phyloP scores from a whole-genome alignment of 2,329 filamentous ascomycete species.

The Fusarium musae region DNA sequence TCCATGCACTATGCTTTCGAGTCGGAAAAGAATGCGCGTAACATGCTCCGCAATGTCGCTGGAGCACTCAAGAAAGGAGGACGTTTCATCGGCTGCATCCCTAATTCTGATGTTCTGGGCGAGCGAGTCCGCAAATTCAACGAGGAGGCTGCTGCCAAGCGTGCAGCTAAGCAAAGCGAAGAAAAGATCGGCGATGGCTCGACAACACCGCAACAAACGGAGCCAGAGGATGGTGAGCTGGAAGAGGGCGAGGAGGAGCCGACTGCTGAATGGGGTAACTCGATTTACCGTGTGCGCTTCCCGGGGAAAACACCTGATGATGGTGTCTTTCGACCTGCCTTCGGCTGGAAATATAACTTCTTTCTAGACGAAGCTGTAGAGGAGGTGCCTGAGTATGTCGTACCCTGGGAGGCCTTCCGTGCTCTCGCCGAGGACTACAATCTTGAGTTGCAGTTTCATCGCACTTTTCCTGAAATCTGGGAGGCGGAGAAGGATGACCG shows the following conservation, averaged over 20 bases:
- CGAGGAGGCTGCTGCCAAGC: conserved; percentile 56
- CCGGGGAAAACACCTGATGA: conserved; percentile 84
- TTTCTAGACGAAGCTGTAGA: conserved; percentile 96
- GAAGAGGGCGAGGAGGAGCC: conserved; percentile 72
- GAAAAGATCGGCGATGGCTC: conserved; percentile 32
- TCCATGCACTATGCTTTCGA: conserved; percentile 99
- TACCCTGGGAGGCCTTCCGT: conserved; percentile 97
- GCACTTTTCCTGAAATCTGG: conserved; percentile 91
- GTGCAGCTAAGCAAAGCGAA: conserved; percentile 42
- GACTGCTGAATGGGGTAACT: conserved; percentile 89
- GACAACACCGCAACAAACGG: conserved; percentile 42
- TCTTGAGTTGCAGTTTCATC: conserved; percentile 93
- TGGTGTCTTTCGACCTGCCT: conserved; percentile 92
- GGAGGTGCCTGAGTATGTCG: conserved; percentile 95
- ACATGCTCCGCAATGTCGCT: conserved; percentile 93
- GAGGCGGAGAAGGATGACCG: conserved; percentile 87
- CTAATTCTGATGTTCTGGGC: conserved; percentile 93
- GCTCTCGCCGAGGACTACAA: conserved; percentile 97
- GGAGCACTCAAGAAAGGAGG: conserved; percentile 92
- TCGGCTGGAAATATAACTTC: conserved; percentile 98
- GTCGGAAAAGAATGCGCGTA: conserved; percentile 86
- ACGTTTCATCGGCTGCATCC: conserved; percentile 92
- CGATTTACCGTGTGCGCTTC: conserved; percentile 91
- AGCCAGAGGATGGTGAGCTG: conserved; percentile 56
- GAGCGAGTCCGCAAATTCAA: conserved; percentile 82